A percentile compares a stretch with the other conserved stretches of the same genome.
These are phyloP conservation scores for Epichloe amarillans DNA, from an alignment of 2,329 filamentous ascomycete species.

Conservation along the genomic window DNA sequence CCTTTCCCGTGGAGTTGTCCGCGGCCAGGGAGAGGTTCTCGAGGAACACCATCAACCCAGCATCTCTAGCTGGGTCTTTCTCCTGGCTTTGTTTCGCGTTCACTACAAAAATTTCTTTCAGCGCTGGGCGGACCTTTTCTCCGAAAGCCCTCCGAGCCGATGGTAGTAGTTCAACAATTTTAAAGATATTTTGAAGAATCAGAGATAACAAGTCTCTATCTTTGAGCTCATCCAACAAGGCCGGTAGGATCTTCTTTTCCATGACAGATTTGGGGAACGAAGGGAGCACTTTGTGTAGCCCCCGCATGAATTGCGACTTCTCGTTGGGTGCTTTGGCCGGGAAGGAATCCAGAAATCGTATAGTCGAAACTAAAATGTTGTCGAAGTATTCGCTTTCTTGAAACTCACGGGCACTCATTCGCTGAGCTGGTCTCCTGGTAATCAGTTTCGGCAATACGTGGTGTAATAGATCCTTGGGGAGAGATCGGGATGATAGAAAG, in stretches of 20 bases:
- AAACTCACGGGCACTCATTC: constrained; percentile 79
- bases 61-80: constrained; percentile 71
- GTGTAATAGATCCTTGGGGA: constrained; percentile 65
- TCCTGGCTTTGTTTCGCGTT: constrained; percentile 48
- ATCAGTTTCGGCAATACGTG: constrained; percentile 76
- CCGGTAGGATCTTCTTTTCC: constrained; percentile 86
- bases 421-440: constrained; percentile 72
- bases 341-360: constrained; percentile 83
- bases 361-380: constrained; percentile 90
- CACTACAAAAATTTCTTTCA: constrained; percentile 70
- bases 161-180: constrained; percentile 68
- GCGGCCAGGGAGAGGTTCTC: constrained; percentile 69
- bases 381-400: constrained; percentile 95
- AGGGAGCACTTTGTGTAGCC: constrained; percentile 71
- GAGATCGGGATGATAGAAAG: constrained; percentile 64
- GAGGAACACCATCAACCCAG: constrained; percentile 79
- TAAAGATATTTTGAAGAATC: constrained; percentile 85
- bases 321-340: constrained; percentile 86
- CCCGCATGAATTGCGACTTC: constrained; percentile 83
- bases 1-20: constrained; percentile 73
- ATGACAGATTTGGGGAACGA: constrained; percentile 90
- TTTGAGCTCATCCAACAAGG: constrained; percentile 83
- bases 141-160: constrained; percentile 66
- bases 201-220: constrained; percentile 75
- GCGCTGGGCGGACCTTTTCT: constrained; percentile 70